Conservation (phyloP, 352 stramenopile genomes). For the Aphanomyces stellatus region DNA sequence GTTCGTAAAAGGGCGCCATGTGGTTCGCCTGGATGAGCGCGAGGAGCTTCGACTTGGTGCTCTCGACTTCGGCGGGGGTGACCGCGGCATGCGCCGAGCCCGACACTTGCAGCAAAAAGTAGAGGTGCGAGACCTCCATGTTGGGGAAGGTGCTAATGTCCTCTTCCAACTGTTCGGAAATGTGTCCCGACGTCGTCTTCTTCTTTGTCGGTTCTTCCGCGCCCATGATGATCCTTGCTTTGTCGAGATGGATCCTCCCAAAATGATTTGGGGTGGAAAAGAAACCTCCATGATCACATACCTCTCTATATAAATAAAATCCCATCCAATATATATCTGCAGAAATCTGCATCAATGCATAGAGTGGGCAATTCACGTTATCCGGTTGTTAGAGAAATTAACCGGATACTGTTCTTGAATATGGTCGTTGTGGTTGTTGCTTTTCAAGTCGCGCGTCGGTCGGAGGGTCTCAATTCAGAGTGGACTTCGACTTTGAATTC, state of each 20-base stretch:
- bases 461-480: too few species aligned
- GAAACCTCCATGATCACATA: neutral
- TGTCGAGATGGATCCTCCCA: neutral
- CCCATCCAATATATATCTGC: neutral
- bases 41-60: conserved; percentile 44
- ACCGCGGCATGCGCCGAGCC: conserved; percentile 34
- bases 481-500: too few species aligned
- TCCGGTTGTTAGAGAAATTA: too few species aligned
- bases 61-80: conserved; percentile 24
- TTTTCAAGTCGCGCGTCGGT: too few species aligned
- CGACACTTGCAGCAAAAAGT: conserved; percentile 74
- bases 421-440: too few species aligned
- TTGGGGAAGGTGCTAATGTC: conserved; percentile 65
- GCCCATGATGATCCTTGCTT: conserved; percentile 9
- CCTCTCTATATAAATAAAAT: neutral
- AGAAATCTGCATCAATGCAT: too few species aligned
- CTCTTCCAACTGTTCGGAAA: conserved; percentile 83
- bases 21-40: conserved; percentile 41
- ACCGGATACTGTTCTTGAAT: too few species aligned
- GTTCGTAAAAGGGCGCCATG: conserved; percentile 77
- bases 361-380: too few species aligned
- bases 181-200: conserved; percentile 54
- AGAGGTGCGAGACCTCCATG: conserved; percentile 64
- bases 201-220: conserved; percentile 23
- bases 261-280: conserved; percentile 13